Evolutionary conservation across 75 land plant species (phyloP), one percentile per base, ranked within the genome.

Genomic region (Cupressus sempervirens): DNA sequence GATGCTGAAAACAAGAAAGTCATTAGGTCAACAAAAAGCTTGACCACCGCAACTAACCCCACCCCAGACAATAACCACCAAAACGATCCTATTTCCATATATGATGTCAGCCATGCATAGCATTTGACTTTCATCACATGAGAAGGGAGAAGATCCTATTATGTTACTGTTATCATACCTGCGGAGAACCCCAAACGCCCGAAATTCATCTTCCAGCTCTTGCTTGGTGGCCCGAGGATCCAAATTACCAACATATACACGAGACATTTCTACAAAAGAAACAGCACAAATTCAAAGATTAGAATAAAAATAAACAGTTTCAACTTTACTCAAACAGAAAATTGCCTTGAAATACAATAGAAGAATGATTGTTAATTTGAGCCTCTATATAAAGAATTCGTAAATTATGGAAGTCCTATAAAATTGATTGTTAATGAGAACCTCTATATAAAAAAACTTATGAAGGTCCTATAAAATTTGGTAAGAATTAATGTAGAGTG

Each of bases 181-280:
- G 74, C 92, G 88, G 14, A 91, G 92, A 62, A 91, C 89, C 4
- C 92, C 92, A 84, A 84, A 91, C 15, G 53, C 85, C 3, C 92
- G 92, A 70, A 91, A 91, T 83, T 91, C 92, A 38, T 91, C 92
- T 80, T 91, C 92, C 30, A 91, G 92, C 82, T 91, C 92, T 53
- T 92, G 81, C 73, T 90, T 92, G 15, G 92, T 91, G 38, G 89
- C 79, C 50, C 92, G 92, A 32, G 92, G 89, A 73, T 91, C 92
- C 87, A 91, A 73, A 86, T 91, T 91, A 7, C 92, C 92, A 35
- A 91, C 92, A 84, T 91, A 91, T 29, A 91, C 89, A 72, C 92
- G 92, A 87, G 92, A 83, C 92, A 91, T 85, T 40, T 10, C 83
- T 52, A 32, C 36, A 53, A 3, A 41, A 18, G 41, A 26, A 34